phyloP scores from a whole-genome alignment of 345 rosid species.

The Salix suchowensis region DNA sequence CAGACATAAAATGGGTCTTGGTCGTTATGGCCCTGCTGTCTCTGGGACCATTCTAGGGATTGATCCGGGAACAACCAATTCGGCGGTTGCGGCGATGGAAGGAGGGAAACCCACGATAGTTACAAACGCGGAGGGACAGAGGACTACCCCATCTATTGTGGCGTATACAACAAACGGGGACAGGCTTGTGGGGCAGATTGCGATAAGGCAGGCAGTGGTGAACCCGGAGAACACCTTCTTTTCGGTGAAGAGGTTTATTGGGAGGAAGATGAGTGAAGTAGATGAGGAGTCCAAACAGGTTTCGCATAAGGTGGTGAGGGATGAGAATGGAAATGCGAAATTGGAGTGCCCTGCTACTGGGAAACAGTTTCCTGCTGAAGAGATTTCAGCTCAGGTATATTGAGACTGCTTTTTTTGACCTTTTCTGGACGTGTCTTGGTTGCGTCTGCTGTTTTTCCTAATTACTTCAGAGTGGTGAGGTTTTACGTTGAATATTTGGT shows the following conservation, averaged over 20 bases:
- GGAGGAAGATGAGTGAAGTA: conserved; percentile 95
- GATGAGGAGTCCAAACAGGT: conserved; percentile 96
- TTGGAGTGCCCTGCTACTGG: conserved; percentile 89
- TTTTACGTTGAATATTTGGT: not conserved
- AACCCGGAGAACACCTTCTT: conserved; percentile 97
- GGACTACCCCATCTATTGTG: conserved; percentile 95
- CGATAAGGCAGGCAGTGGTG: conserved; percentile 96
- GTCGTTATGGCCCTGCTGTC: conserved; percentile 57
- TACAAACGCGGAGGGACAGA: conserved; percentile 92
- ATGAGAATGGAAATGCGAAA: conserved; percentile 92
- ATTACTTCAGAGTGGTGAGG: not conserved
- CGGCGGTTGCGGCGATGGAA: conserved; percentile 99
- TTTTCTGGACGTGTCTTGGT: not conserved
- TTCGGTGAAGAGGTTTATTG: conserved; percentile 96
- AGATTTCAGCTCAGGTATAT: conserved; percentile 94
- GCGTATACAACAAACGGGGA: conserved; percentile 91
- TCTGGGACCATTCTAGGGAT: conserved; percentile 51
- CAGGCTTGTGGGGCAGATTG: conserved; percentile 92
- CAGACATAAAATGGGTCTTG: conserved; percentile 63
- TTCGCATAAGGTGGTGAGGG: conserved; percentile 74
- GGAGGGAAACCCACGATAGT: conserved; percentile 98
- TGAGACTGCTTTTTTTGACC: not conserved
- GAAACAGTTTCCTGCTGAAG: conserved; percentile 94
- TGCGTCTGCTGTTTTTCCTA: not conserved
- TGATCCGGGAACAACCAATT: conserved; percentile 93